Percentiles rank a stretch among this genome's conserved stretches.
Conservation (phyloP, 306 rosid species). For the Cucurbita moschata region DNA sequence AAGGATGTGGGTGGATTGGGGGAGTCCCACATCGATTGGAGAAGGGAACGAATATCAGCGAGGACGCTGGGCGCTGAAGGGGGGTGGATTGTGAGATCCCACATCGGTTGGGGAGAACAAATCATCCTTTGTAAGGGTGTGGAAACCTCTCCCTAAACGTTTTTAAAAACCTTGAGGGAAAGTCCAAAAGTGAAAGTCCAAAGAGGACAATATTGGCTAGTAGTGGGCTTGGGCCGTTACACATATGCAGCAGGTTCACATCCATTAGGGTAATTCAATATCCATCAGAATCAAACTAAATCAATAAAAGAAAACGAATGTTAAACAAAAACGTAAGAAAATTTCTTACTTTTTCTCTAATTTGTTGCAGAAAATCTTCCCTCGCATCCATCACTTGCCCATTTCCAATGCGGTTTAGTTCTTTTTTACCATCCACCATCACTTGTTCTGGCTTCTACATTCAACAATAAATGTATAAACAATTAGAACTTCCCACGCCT, state of each 20-base stretch:
- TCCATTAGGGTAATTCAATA: background rate
- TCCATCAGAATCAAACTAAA: background rate
- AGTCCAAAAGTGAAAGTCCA: too few species aligned
- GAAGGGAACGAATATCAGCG: too few species aligned
- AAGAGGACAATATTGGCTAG: too few species aligned
- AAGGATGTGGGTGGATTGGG: too few species aligned
- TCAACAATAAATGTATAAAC: background rate
- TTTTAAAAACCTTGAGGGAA: too few species aligned
- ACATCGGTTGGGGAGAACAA: too few species aligned
- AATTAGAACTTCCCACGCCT: background rate
- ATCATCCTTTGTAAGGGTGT: too few species aligned
- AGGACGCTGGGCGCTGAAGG: too few species aligned
- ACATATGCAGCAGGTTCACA: background rate
- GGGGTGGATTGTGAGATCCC: too few species aligned
- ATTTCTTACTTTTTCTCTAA: constrained; percentile 53
- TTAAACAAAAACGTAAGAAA: background rate
- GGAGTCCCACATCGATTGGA: too few species aligned
- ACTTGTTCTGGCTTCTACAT: background rate
- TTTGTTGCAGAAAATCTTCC: constrained; percentile 75
- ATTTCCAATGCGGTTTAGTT: constrained; percentile 27
- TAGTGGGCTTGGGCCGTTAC: too few species aligned
- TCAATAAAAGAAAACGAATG: background rate
- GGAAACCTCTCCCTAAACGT: too few species aligned
- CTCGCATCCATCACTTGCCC: constrained; percentile 37
- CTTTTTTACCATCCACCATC: constrained; percentile 20